Conservation (phyloP, 164 flowering plant genomes). For the Houttuynia cordata region DNA sequence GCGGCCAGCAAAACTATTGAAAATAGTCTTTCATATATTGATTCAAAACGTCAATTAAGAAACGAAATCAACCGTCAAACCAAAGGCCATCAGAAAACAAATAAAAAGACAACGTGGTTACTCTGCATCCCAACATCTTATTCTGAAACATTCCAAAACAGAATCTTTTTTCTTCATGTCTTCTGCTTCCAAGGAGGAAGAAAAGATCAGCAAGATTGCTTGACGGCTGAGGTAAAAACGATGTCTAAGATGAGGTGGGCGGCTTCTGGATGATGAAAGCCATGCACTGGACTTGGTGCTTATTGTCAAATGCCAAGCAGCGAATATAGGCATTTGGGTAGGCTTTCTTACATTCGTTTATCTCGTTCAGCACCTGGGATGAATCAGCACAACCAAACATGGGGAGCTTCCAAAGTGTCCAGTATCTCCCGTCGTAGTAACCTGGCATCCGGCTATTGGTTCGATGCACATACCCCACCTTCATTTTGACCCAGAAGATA, state of each 20-base stretch:
- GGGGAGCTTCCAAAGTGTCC: slow-evolving; percentile 77
- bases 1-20: too few relatives aligned
- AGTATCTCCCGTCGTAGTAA: slow-evolving; percentile 75
- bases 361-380: slow-evolving; percentile 47
- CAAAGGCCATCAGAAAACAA: too few relatives aligned
- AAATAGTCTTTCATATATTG: too few relatives aligned
- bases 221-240: too few relatives aligned
- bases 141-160: too few relatives aligned
- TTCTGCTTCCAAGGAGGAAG: too few relatives aligned
- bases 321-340: slow-evolving; percentile 67
- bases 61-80: too few relatives aligned
- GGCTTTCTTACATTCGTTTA: slow-evolving; percentile 46
- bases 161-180: too few relatives aligned
- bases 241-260: neutral
- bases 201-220: too few relatives aligned
- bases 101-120: too few relatives aligned
- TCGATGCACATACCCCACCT: slow-evolving; percentile 44
- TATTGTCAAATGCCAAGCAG: slow-evolving; percentile 52
- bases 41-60: too few relatives aligned
- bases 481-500: neutral
- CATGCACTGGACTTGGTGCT: slow-evolving; percentile 59
- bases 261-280: slow-evolving; percentile 64
- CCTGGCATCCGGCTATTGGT: slow-evolving; percentile 53
- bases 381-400: slow-evolving; percentile 70
- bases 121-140: too few relatives aligned